Conservation (phyloP, 139 green algal species). For the Closterium sp. region DNA sequence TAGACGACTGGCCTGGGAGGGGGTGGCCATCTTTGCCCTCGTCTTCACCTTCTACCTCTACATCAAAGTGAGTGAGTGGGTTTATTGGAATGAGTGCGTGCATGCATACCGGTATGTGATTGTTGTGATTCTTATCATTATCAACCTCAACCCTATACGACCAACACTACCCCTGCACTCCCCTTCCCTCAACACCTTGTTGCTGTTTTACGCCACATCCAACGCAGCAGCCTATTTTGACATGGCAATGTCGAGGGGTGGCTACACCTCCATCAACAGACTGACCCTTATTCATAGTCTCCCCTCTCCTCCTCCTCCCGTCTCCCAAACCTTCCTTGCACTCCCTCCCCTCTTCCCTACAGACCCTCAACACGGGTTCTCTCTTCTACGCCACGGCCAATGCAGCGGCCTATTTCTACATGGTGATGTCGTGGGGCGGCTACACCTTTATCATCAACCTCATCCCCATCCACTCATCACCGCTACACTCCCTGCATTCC, state of each 20-base stretch:
- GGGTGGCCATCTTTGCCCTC: constrained; percentile 88
- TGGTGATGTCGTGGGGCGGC: constrained; percentile 82
- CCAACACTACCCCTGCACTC: too few relatives aligned
- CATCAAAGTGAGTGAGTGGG: constrained; percentile 34
- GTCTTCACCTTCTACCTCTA: constrained; percentile 64
- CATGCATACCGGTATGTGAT: too few relatives aligned
- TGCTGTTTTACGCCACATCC: constrained; percentile 71
- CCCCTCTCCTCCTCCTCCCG: too few relatives aligned
- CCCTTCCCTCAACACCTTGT: constrained; percentile 73
- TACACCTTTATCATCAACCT: constrained; percentile 99
- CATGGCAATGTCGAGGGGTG: too few relatives aligned
- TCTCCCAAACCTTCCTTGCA: neutral
- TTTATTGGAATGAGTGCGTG: too few relatives aligned
- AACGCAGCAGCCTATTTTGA: constrained; percentile 72
- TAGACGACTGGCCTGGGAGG: constrained; percentile 53
- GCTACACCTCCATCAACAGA: neutral
- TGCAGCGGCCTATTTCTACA: constrained; percentile 72
- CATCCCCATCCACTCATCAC: constrained; percentile 48
- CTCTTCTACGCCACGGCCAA: constrained; percentile 73
- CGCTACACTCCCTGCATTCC: too few relatives aligned
- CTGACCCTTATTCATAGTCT: too few relatives aligned
- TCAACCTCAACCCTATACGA: neutral
- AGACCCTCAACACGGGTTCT: constrained; percentile 85
- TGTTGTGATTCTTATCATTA: too few relatives aligned
- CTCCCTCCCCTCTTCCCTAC: too few relatives aligned